Base-by-base conservation (phyloP, 1,139 yeast genomes). In the Geotrichum cucujoidarum region DNA sequence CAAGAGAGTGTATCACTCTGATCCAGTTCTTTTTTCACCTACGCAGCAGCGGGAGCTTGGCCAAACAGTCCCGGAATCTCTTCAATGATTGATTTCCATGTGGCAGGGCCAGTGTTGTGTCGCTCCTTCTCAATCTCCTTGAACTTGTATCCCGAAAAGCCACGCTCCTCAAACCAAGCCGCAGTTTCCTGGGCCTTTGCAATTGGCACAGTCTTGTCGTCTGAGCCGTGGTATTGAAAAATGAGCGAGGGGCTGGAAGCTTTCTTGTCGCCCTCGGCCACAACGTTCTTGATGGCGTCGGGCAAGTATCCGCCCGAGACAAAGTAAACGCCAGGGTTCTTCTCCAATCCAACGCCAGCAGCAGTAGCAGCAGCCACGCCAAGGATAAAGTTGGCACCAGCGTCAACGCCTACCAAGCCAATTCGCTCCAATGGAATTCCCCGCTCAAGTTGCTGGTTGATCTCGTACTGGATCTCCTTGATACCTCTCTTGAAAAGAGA, bases 361-460 rank as follows among this genome's bases (percentile, higher is more conserved):
- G 27, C 27, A 6, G 27, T 24, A 3, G 27, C 24, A 3, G 43
- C 48, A 6, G 48, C 48, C 8, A 27, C 39, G 10, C 43, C 48
- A 16, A 39, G 30, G 13, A 45, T 40, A 22, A 45, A 21, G 6
- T 33, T 33, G 11, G 48, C 48, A 3, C 40, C 48, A 6, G 27
- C 31, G 10, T 20, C 43, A 24, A 38, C 20, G 17, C 39, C 48
- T 2, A 45, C 40, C 20, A 45, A 14, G 14, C 39, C 48, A 16
- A 45, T 45, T 6, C 35, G 43, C 17, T 29, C 20, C 25, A 27
- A 14, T 7, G 48, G 48, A 27, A 45, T 39, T 10, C 48, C 48
- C 14, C 48, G 48, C 22, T 32, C 17, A 10, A 22, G 13, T 21
- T 45, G 48, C 16, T 29, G 39, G 16, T 38, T 29, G 13, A 45